Evolutionary conservation across 805 yeast genomes (phyloP).

Genomic region (Hermanozyma aechmeae): DNA sequence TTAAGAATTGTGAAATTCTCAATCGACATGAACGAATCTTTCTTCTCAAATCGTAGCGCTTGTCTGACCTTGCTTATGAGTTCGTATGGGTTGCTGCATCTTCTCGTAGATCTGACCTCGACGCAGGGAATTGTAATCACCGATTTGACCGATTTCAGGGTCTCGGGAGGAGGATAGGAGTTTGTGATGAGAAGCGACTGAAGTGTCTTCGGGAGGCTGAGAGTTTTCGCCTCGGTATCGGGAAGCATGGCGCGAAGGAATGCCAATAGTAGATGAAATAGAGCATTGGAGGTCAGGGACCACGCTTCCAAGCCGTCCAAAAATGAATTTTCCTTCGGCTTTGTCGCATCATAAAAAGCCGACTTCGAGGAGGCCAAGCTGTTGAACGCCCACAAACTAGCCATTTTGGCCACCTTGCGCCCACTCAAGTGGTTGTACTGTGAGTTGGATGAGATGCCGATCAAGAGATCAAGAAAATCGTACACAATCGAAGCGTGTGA

Average conservation of each 20-base stretch:
- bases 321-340: conserved; percentile 31
- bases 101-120: conserved; percentile 43
- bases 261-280: conserved; percentile 70
- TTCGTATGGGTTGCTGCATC: conserved; percentile 44
- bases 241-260: conserved; percentile 75
- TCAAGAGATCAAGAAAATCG: conserved; percentile 75
- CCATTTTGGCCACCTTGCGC: conserved; percentile 68
- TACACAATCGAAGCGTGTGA: conserved; percentile 86
- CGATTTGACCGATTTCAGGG: conserved; percentile 23
- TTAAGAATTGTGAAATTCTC: conserved; percentile 73
- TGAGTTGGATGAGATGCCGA: conserved; percentile 70
- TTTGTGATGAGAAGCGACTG: conserved; percentile 56
- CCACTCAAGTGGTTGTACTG: conserved; percentile 73
- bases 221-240: conserved; percentile 47
- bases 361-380: conserved; percentile 23
- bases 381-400: conserved; percentile 84
- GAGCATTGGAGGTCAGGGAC: conserved; percentile 78
- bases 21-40: conserved; percentile 59
- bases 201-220: conserved; percentile 55
- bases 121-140: conserved; percentile 54
- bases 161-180: conserved; percentile 51
- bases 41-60: conserved; percentile 59
- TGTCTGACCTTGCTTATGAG: conserved; percentile 40
- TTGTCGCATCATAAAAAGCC: conserved; percentile 30
- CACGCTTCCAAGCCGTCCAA: conserved; percentile 67